A percentile compares a stretch with the other conserved stretches of the same genome.
Conservation (phyloP, 306 rosid genomes). For the Casuarina glauca region DNA sequence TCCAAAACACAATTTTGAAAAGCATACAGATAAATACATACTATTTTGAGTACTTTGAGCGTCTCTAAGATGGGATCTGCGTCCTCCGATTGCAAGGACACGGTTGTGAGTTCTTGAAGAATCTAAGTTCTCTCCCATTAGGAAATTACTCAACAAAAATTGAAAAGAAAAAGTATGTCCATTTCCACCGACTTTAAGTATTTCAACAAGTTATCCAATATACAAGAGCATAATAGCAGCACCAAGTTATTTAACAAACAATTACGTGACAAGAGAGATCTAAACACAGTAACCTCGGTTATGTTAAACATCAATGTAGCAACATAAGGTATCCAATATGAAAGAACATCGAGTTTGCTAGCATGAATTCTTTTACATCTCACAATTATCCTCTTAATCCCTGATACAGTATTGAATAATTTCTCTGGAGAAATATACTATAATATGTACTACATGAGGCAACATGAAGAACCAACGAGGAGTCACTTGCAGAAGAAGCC, state of each 20-base stretch:
- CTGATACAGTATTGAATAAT: too few species aligned
- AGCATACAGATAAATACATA: slow-evolving; percentile 23
- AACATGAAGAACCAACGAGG: slow-evolving; percentile 74
- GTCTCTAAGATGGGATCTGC: slow-evolving; percentile 70
- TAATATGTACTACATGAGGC: not conserved
- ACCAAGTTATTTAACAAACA: not conserved
- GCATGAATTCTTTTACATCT: too few species aligned
- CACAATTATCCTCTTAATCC: not conserved
- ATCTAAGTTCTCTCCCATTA: not conserved
- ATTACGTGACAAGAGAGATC: not conserved
- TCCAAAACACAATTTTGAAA: not conserved
- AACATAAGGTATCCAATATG: not conserved
- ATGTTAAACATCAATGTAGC: not conserved
- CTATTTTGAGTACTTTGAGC: slow-evolving; percentile 73
- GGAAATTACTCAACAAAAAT: not conserved
- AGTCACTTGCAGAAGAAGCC: slow-evolving; percentile 86
- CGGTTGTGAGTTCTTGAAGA: slow-evolving; percentile 64
- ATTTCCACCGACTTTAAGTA: not conserved
- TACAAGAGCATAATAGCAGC: too few species aligned
- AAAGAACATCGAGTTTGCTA: not conserved
- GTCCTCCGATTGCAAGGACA: slow-evolving; percentile 57
- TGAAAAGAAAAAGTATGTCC: not conserved
- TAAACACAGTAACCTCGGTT: not conserved
- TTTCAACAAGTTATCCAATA: not conserved
- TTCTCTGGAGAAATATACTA: too few species aligned